phyloP scores from a whole-genome alignment of 2,329 filamentous ascomycete genomes.

The Fonsecaea pugnacius region DNA sequence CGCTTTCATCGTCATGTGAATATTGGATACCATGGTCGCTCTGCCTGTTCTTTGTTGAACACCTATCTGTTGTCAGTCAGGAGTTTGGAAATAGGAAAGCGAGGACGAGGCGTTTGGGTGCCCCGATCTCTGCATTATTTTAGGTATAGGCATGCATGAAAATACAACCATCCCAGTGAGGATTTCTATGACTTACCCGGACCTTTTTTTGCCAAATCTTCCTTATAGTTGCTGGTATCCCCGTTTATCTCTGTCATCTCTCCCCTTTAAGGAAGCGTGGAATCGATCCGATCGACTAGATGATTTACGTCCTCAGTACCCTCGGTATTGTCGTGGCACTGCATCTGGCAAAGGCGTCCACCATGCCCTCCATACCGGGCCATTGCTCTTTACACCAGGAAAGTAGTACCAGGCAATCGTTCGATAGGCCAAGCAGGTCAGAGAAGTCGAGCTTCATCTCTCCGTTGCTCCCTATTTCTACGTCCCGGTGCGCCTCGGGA shows the following conservation, averaged over 20 bases:
- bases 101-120: no score
- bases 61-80: no score
- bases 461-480: neutral
- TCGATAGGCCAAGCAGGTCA: conserved; percentile 2
- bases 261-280: neutral
- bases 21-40: no score
- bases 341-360: conserved; percentile 9
- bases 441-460: conserved; percentile 5
- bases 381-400: conserved; percentile 11
- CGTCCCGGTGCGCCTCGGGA: neutral
- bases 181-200: no score
- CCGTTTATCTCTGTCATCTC: neutral
- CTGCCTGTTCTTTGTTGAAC: no score
- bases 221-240: no score
- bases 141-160: no score
- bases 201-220: no score
- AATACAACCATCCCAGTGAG: no score
- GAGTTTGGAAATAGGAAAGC: no score
- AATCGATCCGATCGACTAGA: neutral
- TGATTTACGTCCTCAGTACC: neutral
- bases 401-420: conserved; percentile 6
- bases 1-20: neutral
- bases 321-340: conserved; percentile 2
- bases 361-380: conserved; percentile 13
- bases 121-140: no score